Conservation (phyloP, 139 green algal genomes). For the Yamagishiella unicocca region DNA sequence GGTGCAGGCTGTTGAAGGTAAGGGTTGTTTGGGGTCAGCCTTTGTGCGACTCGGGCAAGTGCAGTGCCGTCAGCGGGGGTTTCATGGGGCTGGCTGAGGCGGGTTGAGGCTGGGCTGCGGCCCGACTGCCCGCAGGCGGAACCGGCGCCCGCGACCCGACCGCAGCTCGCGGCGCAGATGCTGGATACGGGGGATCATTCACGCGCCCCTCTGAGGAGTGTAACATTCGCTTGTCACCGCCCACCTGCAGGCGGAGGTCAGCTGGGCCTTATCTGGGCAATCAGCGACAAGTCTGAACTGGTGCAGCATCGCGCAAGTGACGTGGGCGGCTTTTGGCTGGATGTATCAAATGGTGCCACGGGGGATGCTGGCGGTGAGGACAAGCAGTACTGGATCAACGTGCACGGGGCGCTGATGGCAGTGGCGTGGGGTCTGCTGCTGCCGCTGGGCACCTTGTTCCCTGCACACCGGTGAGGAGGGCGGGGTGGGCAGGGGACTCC, state of each 20-base stretch:
- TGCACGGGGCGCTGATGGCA: slow-evolving; percentile 51
- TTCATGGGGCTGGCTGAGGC: neutral
- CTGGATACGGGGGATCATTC: too few species aligned
- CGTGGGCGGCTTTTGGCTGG: slow-evolving; percentile 22
- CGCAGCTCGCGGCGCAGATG: too few species aligned
- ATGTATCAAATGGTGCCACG: neutral
- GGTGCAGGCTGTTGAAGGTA: neutral
- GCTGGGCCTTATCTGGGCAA: slow-evolving; percentile 28
- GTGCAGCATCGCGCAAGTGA: neutral
- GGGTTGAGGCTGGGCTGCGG: neutral
- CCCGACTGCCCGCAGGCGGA: neutral
- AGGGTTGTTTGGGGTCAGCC: neutral
- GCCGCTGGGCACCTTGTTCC: slow-evolving; percentile 35
- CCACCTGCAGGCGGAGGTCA: neutral
- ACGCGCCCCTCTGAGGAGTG: too few species aligned
- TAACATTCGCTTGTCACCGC: too few species aligned
- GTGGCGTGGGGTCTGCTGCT: slow-evolving; percentile 49
- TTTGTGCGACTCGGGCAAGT: neutral
- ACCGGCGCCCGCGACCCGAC: too few species aligned
- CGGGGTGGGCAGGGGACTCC: too few species aligned
- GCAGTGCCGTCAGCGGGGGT: neutral
- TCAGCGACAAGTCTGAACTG: neutral
- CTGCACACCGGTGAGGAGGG: slow-evolving; percentile 36
- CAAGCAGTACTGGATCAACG: slow-evolving; percentile 38
- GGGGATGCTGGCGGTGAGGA: neutral